A percentile compares a stretch with the other conserved stretches of the same genome.
These are phyloP conservation scores for Capsicum chinense DNA, from an alignment of 257 asterid genomes.

Conservation along the genomic window DNA sequence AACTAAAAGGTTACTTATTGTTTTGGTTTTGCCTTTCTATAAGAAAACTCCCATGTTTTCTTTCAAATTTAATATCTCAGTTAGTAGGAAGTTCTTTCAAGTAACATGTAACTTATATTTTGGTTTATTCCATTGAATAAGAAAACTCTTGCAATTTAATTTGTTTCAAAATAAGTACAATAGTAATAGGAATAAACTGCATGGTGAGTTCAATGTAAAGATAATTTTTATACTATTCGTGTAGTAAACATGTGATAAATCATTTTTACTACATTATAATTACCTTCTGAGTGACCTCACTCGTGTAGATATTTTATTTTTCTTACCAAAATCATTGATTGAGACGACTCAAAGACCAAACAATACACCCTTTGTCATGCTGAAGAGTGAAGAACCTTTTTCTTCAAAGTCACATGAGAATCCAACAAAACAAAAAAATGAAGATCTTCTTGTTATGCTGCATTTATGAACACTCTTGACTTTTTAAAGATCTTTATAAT, in stretches of 20 bases:
- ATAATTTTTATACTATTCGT: not conserved
- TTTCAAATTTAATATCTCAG: constrained; percentile 8
- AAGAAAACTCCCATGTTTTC: not conserved
- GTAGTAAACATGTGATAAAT: not conserved
- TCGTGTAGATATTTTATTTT: not conserved
- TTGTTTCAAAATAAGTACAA: not conserved
- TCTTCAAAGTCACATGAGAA: not conserved
- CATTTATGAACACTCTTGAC: constrained; percentile 14
- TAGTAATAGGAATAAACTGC: not conserved
- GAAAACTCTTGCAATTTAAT: not conserved
- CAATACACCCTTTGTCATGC: not conserved
- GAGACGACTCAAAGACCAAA: not conserved
- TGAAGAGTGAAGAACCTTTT: not conserved
- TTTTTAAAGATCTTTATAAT: constrained; percentile 1
- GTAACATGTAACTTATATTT: not conserved
- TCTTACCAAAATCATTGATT: not conserved
- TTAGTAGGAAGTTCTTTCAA: constrained; percentile 10
- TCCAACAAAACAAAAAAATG: not conserved
- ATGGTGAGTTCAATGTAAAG: not conserved
- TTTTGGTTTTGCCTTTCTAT: not conserved
- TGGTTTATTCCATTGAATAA: not conserved
- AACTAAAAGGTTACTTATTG: not conserved
- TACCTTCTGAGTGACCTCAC: not conserved
- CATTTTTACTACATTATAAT: not conserved
- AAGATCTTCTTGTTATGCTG: constrained; percentile 9